These are phyloP conservation scores for Thalassiosira exigua DNA, from an alignment of 352 stramenopile genomes.

Conservation along the genomic window DNA sequence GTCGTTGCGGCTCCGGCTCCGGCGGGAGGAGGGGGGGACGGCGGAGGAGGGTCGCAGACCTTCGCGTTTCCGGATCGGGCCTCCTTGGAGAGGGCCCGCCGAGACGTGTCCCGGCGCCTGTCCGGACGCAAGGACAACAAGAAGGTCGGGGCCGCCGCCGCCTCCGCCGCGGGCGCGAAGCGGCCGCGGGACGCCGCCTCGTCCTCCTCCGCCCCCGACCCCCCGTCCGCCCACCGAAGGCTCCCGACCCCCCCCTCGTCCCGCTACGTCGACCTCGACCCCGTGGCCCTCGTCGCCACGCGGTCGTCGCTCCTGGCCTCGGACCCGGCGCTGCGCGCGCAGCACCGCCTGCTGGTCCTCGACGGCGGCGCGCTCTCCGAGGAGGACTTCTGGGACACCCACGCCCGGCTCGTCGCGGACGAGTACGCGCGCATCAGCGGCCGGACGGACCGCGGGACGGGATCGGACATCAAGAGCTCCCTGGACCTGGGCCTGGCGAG, in stretches of 20 bases:
- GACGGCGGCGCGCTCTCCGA: slow-evolving; percentile 63
- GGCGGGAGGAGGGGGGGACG: not conserved
- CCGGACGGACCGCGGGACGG: slow-evolving; percentile 49
- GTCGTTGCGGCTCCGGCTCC: slow-evolving; percentile 30
- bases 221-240: slow-evolving; percentile 1
- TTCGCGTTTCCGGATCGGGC: slow-evolving; percentile 71
- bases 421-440: slow-evolving; percentile 82
- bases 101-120: slow-evolving; percentile 67
- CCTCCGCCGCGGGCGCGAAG: slow-evolving; percentile 41
- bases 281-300: slow-evolving; percentile 68
- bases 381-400: slow-evolving; percentile 84
- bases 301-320: slow-evolving; percentile 76
- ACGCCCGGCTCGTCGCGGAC: slow-evolving; percentile 69
- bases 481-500: slow-evolving; percentile 58
- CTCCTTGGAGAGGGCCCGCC: slow-evolving; percentile 67
- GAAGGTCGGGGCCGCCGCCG: slow-evolving; percentile 4
- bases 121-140: slow-evolving; percentile 20
- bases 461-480: slow-evolving; percentile 70
- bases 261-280: slow-evolving; percentile 61
- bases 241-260: slow-evolving; percentile 46
- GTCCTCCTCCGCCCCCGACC: not conserved
- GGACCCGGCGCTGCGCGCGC: slow-evolving; percentile 71
- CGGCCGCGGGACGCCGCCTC: slow-evolving; percentile 27
- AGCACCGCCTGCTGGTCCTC: slow-evolving; percentile 77
- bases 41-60: slow-evolving; percentile 28